Base-by-base conservation (phyloP, 1,284 basidiomycete species). In the Athelia sp. region DNA sequence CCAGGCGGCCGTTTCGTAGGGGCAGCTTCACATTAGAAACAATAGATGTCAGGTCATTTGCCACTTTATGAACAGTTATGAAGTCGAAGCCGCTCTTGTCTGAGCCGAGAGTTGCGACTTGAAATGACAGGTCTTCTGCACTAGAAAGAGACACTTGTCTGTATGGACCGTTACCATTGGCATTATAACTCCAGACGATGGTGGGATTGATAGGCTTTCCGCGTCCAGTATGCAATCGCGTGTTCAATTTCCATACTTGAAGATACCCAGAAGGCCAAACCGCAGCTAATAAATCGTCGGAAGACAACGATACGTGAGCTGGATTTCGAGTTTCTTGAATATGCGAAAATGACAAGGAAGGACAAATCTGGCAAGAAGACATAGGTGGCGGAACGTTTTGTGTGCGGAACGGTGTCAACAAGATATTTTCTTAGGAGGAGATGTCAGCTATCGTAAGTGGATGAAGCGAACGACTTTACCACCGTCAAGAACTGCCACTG, bases 341-440 rank as follows among this genome's bases (percentile, higher is more conserved):
- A 22, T 43, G 18, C 26, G 56, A 36, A 38, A 60, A 57, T 14
- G 50, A 52, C 2, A 59, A 46, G n/a, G 55, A 58, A 22, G 81
- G 61, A 18, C 69, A 35, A 46, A 97, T 76, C 49, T 80, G 75
- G 60, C 78, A 76, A 1, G 93, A 86, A 0, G 86, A 88, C 94
- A 98, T 97, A 0, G 96, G 97, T 17, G 96, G 96, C 3, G 96
- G 96, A 1, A 96, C 81, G 62, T 96, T 98, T 69, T 97, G 92
- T 3, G 83, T 82, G 31, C 94, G 80, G 75, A 99, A 98, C 3
- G 96, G 90, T 0, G 96, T 99, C 40, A 98, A 70, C 3, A 95
- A 78, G 44, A 93, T 70, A n/a, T 74, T 73, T 2, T 79, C 87
- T 94, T 22, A n/a, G 43, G 43, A 9, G 24, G 4, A 23, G 51